Base-by-base conservation (phyloP, 192 early-diverging fungal genomes). In the Backusella westeae region DNA sequence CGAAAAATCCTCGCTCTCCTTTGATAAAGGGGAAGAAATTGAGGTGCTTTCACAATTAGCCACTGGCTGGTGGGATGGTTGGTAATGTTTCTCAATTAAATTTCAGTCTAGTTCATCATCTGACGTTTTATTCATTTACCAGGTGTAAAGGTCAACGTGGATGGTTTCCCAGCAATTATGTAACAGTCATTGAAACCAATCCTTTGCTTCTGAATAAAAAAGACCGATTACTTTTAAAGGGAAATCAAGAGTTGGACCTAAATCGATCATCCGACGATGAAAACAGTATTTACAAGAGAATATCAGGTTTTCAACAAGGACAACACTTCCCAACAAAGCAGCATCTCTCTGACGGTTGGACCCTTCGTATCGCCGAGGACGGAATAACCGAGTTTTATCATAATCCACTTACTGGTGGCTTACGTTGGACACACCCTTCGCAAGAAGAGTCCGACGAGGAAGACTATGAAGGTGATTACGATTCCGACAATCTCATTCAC, bases 51-150 rank as follows among this genome's bases (percentile, higher is more conserved):
- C 92, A 6, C 94, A 94, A 74, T 90, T 98, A 29, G 91, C 93
- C 74, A 94, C 94, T 0, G 98, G 97, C 15, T 99, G 98, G 98
- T 99, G 98, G 98, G 96, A 97, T 80, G 98, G 98, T 19, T 82
- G 92, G 81, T 73, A 76, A 68, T 38, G 63, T 39, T 38, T 38
- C 32, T 34, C 19, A 73, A 32, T 75, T 26, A 23, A 26, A 19
- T 17, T 34, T 12, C 66, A 76, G 21, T 52, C 35, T 23, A 39
- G 26, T 59, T 65, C 23, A 39, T 32, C 21, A 36, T 63, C 39
- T 69, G n/a, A 12, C 4, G 10, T 32, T 32, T 32, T 32, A 41
- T 12, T 74, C 3, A 69, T 53, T 70, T 29, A 34, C 56, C 56
- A 80, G 79, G 76, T 93, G 91, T 77, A 87, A 88, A 67, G 92